A percentile compares a stretch with the other conserved stretches of the same genome.
phyloP scores from a whole-genome alignment of 805 yeast species.

The Yamadazyma akitaensis region DNA sequence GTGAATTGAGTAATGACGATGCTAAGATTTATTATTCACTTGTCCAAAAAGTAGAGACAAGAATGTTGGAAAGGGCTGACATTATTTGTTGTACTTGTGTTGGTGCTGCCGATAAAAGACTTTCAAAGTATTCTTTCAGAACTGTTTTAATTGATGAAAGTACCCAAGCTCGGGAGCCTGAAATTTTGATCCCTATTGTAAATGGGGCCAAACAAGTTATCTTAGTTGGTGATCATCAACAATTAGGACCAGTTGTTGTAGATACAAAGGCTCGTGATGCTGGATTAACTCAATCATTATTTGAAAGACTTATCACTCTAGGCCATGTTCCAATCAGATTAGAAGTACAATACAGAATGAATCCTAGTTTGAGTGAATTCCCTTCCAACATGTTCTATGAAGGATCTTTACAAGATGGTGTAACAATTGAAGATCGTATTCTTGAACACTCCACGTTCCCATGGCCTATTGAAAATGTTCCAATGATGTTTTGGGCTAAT shows the following conservation, averaged over 20 bases:
- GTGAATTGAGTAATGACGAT: slow-evolving; percentile 63
- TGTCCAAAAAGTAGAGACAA: slow-evolving; percentile 38
- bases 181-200: slow-evolving; percentile 81
- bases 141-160: slow-evolving; percentile 88
- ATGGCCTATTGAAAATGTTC: slow-evolving; percentile 83
- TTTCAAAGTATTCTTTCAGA: slow-evolving; percentile 55
- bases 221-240: slow-evolving; percentile 94
- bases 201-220: slow-evolving; percentile 88
- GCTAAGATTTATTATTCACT: slow-evolving; percentile 24
- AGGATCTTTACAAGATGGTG: slow-evolving; percentile 89
- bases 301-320: slow-evolving; percentile 77
- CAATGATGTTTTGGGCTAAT: slow-evolving; percentile 96
- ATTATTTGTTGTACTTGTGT: slow-evolving; percentile 90
- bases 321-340: slow-evolving; percentile 84
- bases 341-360: slow-evolving; percentile 94
- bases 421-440: slow-evolving; percentile 68
- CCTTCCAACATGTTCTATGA: slow-evolving; percentile 91
- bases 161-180: slow-evolving; percentile 94
- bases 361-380: slow-evolving; percentile 82
- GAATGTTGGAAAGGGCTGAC: slow-evolving; percentile 55
- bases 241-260: slow-evolving; percentile 86
- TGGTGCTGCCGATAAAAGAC: slow-evolving; percentile 79
- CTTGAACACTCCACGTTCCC: slow-evolving; percentile 61
- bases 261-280: slow-evolving; percentile 81
- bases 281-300: slow-evolving; percentile 80